These are phyloP conservation scores for Heliocybe sulcata DNA, from an alignment of 1,284 basidiomycete species.

Conservation along the genomic window DNA sequence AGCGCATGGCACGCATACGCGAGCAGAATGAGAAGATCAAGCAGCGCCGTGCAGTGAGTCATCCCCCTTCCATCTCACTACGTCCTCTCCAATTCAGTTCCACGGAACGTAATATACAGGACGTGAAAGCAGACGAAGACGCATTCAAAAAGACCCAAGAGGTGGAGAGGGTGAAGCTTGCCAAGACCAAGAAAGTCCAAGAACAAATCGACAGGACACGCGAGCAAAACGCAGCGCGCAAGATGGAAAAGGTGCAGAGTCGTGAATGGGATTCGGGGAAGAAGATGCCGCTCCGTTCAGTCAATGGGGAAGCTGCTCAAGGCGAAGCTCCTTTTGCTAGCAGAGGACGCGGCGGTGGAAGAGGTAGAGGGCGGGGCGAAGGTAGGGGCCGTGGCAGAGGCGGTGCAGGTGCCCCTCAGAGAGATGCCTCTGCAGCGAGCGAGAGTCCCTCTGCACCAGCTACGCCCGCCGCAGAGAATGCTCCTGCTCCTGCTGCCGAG, in stretches of 20 bases:
- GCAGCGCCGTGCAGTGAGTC: constrained; percentile 55
- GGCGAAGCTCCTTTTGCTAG: constrained; percentile 14
- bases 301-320: constrained; percentile 23
- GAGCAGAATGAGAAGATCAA: constrained; percentile 81
- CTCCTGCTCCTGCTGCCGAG: background rate
- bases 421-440: background rate
- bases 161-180: constrained; percentile 45
- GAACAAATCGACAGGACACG: constrained; percentile 58
- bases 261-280: constrained; percentile 85
- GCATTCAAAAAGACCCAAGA: constrained; percentile 66
- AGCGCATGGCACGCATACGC: constrained; percentile 67
- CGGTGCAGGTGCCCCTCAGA: background rate
- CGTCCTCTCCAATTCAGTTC: constrained; percentile 7
- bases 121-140: constrained; percentile 72
- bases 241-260: constrained; percentile 67
- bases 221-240: constrained; percentile 68
- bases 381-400: constrained; percentile 15
- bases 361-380: too few relatives aligned
- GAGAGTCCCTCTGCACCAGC: background rate
- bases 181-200: constrained; percentile 55
- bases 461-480: background rate
- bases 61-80: constrained; percentile 6
- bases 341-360: constrained; percentile 17
- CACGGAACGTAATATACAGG: constrained; percentile 30
- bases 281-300: constrained; percentile 21